phyloP scores from a whole-genome alignment of 2,329 filamentous ascomycete species.

The Colletotrichum phormii region DNA sequence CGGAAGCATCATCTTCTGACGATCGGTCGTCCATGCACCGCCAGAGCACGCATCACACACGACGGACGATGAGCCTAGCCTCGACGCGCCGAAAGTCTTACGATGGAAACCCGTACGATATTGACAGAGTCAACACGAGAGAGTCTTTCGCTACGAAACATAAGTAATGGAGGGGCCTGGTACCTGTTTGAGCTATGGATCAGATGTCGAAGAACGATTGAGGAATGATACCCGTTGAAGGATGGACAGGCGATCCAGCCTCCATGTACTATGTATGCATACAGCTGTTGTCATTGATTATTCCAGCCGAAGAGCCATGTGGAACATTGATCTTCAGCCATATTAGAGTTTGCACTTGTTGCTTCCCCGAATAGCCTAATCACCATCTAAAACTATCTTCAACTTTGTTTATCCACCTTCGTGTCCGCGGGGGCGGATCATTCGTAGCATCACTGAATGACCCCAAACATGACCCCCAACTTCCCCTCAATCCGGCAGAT shows the following conservation, averaged over 20 bases:
- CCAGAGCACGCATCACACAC: neutral
- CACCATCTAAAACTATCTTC: neutral
- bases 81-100: conserved; percentile 9
- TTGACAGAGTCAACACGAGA: conserved; percentile 5
- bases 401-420: neutral
- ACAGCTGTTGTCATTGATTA: neutral
- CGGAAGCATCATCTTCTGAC: neutral
- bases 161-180: neutral
- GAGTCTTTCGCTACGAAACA: neutral
- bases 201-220: neutral
- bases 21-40: neutral
- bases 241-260: neutral
- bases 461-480: neutral
- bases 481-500: conserved; percentile 1
- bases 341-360: neutral
- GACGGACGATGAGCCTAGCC: neutral
- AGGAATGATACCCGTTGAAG: neutral
- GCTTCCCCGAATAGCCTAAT: neutral
- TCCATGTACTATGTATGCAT: neutral
- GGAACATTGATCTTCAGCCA: neutral
- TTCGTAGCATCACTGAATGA: neutral
- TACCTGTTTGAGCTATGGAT: neutral
- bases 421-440: neutral
- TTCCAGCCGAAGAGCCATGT: neutral
- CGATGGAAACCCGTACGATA: conserved; percentile 7